Evolutionary conservation across 768 basidiomycete species (phyloP).

Genomic region (Tricholoma sp.): DNA sequence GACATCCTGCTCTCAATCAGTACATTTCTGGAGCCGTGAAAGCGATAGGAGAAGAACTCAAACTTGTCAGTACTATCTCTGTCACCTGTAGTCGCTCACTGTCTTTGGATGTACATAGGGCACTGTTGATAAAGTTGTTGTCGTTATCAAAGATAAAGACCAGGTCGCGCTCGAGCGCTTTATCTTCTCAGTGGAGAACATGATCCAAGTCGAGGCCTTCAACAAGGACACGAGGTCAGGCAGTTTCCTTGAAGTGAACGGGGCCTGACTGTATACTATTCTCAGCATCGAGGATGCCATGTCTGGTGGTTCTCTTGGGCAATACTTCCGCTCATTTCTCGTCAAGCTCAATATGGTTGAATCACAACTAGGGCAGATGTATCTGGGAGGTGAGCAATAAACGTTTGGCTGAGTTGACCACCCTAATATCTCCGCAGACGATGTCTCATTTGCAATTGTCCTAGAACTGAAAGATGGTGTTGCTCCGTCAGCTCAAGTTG

Average conservation of each 20-base stretch:
- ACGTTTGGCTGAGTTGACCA: not conserved
- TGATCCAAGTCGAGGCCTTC: constrained; percentile 67
- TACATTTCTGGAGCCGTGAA: constrained; percentile 88
- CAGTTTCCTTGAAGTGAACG: not conserved
- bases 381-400: constrained; percentile 43
- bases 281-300: constrained; percentile 71
- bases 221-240: constrained; percentile 63
- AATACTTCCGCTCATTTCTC: constrained; percentile 79
- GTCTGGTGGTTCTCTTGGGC: constrained; percentile 54
- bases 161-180: constrained; percentile 86
- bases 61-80: constrained; percentile 37
- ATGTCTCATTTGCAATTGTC: constrained; percentile 78
- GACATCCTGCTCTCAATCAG: constrained; percentile 83
- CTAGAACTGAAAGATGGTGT: constrained; percentile 71
- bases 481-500: constrained; percentile 39
- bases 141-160: constrained; percentile 81
- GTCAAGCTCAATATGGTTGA: constrained; percentile 79
- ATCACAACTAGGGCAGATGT: constrained; percentile 57
- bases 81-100: not conserved
- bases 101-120: constrained; percentile 42
- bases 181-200: constrained; percentile 80
- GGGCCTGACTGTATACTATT: not conserved
- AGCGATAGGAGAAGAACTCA: constrained; percentile 75
- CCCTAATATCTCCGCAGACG: constrained; percentile 34
- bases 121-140: constrained; percentile 69